Conservation (phyloP, 225 moss, liverwort and hornwort species). For the Antitrichia curtipendula region DNA sequence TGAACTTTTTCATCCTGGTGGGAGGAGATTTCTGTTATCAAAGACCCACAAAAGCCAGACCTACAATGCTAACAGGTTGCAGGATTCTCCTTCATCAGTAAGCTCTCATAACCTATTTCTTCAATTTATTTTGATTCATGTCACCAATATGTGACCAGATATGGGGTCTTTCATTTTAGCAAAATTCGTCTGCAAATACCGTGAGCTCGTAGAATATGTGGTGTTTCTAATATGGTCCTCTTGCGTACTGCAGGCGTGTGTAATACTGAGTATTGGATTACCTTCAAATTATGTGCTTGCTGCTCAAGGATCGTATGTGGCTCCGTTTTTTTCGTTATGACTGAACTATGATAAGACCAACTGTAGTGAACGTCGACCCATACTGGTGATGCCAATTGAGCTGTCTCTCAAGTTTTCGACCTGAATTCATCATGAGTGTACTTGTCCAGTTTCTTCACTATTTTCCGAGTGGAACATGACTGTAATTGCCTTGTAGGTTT, state of each 20-base stretch:
- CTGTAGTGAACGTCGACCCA: background rate
- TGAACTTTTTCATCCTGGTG: constrained; percentile 22
- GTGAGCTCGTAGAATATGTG: background rate
- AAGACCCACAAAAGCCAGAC: constrained; percentile 6
- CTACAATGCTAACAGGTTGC: constrained; percentile 1
- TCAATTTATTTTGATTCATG: background rate
- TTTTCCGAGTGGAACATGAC: background rate
- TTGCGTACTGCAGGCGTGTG: constrained; percentile 17
- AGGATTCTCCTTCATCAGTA: constrained; percentile 25
- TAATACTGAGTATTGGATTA: constrained; percentile 11
- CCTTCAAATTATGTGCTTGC: constrained; percentile 17
- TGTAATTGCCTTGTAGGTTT: background rate
- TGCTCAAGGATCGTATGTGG: constrained; percentile 1
- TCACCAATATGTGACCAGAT: background rate
- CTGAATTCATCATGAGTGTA: constrained; percentile 6
- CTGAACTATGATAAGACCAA: background rate
- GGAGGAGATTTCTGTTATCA: constrained; percentile 20
- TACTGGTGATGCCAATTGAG: constrained; percentile 3
- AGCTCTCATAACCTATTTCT: background rate
- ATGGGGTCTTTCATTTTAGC: background rate
- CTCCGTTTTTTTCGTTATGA: background rate
- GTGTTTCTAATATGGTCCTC: background rate
- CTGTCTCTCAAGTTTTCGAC: constrained; percentile 11
- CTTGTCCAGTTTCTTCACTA: background rate
- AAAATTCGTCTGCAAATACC: background rate